These are phyloP conservation scores for Fagopyrum tataricum DNA, from an alignment of 148 eudicot species.

Conservation along the genomic window DNA sequence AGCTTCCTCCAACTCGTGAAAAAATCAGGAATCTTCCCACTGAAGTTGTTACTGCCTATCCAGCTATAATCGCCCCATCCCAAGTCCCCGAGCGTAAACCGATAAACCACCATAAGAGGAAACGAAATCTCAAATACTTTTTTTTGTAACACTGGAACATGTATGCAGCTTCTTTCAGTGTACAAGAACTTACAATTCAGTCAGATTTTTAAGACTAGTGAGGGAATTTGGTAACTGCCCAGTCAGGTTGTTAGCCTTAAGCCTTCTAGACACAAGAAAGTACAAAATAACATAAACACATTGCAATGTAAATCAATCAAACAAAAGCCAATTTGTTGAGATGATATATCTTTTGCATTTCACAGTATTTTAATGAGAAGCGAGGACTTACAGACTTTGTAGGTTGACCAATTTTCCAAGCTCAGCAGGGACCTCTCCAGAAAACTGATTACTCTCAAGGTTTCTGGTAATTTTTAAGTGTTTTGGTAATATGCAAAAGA, in stretches of 20 bases:
- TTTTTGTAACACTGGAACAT: too few species aligned
- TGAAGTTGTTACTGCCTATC: slow-evolving; percentile 54
- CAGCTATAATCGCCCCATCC: slow-evolving; percentile 28
- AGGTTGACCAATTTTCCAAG: slow-evolving; percentile 27
- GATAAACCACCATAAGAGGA: too few species aligned
- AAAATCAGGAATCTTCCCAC: slow-evolving; percentile 52
- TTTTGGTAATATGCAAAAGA: too few species aligned
- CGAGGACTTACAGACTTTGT: slow-evolving; percentile 18
- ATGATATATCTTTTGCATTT: too few species aligned
- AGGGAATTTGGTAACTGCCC: slow-evolving; percentile 42
- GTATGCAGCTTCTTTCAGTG: too few species aligned
- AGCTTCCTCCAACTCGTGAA: slow-evolving; percentile 55
- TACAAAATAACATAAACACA: too few species aligned
- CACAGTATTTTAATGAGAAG: too few species aligned
- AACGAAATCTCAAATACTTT: too few species aligned
- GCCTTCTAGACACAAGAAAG: slow-evolving; percentile 24
- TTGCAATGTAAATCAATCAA: neutral
- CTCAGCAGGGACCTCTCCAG: slow-evolving; percentile 33
- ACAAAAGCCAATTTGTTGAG: too few species aligned
- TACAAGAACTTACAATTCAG: slow-evolving; percentile 29
- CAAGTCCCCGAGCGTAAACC: too few species aligned
- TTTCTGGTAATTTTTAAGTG: slow-evolving; percentile 15
- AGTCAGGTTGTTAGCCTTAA: slow-evolving; percentile 38
- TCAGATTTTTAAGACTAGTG: slow-evolving; percentile 27
- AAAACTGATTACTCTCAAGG: slow-evolving; percentile 30